These are phyloP conservation scores for Wickerhamiella azyma DNA, from an alignment of 805 yeast genomes.

Conservation along the genomic window DNA sequence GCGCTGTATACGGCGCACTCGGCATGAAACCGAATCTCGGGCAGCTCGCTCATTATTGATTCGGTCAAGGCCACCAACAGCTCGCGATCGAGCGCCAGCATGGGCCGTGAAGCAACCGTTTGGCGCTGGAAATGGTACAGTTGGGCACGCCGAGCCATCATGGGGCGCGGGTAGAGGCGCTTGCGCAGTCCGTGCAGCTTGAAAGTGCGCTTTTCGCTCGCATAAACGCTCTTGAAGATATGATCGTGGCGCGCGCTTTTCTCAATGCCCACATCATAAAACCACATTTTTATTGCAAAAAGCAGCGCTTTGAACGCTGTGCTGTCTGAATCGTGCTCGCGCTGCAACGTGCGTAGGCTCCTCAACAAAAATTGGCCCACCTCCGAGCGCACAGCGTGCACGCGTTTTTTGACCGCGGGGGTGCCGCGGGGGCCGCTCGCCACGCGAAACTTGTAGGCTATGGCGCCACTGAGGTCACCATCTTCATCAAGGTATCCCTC, in stretches of 20 bases:
- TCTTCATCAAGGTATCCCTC: slow-evolving; percentile 22
- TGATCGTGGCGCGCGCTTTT: slow-evolving; percentile 44
- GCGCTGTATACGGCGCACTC: slow-evolving; percentile 53
- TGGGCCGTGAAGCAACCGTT: slow-evolving; percentile 53
- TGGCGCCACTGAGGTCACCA: slow-evolving; percentile 10
- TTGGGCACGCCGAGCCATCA: slow-evolving; percentile 61
- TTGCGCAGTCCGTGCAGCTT: slow-evolving; percentile 48
- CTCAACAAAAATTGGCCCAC: slow-evolving; percentile 55
- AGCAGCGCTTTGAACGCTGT: slow-evolving; percentile 47
- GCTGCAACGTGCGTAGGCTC: slow-evolving; percentile 34
- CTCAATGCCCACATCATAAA: slow-evolving; percentile 67
- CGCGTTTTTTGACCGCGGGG: slow-evolving; percentile 5
- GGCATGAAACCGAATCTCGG: slow-evolving; percentile 56
- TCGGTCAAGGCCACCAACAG: slow-evolving; percentile 53
- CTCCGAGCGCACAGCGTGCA: slow-evolving; percentile 48
- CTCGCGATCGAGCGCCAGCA: slow-evolving; percentile 47
- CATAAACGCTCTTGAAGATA: slow-evolving; percentile 38
- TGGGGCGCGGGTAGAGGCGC: slow-evolving; percentile 56
- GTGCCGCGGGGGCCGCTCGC: neutral
- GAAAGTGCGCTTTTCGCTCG: slow-evolving; percentile 45
- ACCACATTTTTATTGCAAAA: slow-evolving; percentile 60
- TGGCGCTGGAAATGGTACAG: slow-evolving; percentile 65
- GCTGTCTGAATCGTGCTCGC: slow-evolving; percentile 47
- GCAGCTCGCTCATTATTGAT: slow-evolving; percentile 54
- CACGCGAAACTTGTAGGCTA: neutral